Percentiles rank a stretch among this genome's conserved stretches.
phyloP scores from a whole-genome alignment of 2,329 filamentous ascomycete species.

The Davidsoniella australis region DNA sequence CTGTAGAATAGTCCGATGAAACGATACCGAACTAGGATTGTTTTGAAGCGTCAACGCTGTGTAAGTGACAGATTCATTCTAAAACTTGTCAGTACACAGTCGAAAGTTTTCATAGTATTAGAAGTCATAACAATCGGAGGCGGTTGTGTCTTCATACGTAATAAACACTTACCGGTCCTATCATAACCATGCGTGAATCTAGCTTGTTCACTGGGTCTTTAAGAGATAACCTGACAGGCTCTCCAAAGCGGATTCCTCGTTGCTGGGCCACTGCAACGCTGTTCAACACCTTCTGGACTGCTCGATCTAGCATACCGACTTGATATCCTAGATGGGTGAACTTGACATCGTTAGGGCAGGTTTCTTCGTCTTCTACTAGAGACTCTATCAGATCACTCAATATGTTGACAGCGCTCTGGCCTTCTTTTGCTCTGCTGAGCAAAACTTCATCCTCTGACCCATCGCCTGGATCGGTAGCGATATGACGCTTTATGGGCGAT shows the following conservation, averaged over 20 bases:
- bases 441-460: slow-evolving; percentile 17
- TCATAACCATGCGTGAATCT: slow-evolving; percentile 40
- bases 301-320: slow-evolving; percentile 37
- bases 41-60: not conserved
- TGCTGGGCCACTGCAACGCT: slow-evolving; percentile 54
- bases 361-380: slow-evolving; percentile 28
- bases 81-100: slow-evolving; percentile 22
- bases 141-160: slow-evolving; percentile 17
- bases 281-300: slow-evolving; percentile 45
- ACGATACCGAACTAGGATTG: slow-evolving; percentile 4
- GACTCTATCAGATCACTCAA: slow-evolving; percentile 14
- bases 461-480: slow-evolving; percentile 24
- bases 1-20: slow-evolving; percentile 36
- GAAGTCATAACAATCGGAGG: not conserved
- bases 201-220: slow-evolving; percentile 29
- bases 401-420: not conserved
- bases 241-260: slow-evolving; percentile 50
- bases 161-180: slow-evolving; percentile 5
- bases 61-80: slow-evolving; percentile 5
- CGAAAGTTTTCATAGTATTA: slow-evolving; percentile 14
- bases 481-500: slow-evolving; percentile 47
- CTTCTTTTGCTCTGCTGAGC: slow-evolving; percentile 23
- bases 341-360: slow-evolving; percentile 26
- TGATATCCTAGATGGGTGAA: slow-evolving; percentile 48
- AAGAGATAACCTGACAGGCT: slow-evolving; percentile 29